Evolutionary conservation across 208 protist genomes (phyloP).

Genomic region (Trypanosoma caninum): DNA sequence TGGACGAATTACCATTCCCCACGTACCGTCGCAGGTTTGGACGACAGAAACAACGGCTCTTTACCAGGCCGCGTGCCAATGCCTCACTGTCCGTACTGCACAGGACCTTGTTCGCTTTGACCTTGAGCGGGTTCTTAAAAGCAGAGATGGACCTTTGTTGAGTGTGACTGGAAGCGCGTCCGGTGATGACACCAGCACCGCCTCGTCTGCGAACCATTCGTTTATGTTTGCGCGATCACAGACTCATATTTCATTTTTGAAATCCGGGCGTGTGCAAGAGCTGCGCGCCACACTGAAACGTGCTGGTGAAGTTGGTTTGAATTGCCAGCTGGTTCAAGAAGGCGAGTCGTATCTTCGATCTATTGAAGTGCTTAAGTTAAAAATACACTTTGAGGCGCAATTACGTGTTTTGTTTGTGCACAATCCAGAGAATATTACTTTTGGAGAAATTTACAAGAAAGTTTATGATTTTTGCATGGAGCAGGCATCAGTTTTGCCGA

Average conservation of each 20-base stretch:
- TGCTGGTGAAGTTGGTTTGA: conserved; percentile 46
- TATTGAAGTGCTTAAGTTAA: conserved; percentile 43
- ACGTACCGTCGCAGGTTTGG: conserved; percentile 49
- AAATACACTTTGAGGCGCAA: conserved; percentile 76
- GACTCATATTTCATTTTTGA: neutral
- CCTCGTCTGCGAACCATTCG: neutral
- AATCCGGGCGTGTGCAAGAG: conserved; percentile 11
- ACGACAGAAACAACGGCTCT: conserved; percentile 23
- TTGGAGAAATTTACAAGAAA: conserved; percentile 53
- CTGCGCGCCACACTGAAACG: conserved; percentile 28
- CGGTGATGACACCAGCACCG: conserved; percentile 10
- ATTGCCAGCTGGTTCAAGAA: conserved; percentile 37
- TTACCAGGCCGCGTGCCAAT: conserved; percentile 47
- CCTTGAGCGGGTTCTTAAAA: conserved; percentile 31
- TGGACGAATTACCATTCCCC: conserved; percentile 26
- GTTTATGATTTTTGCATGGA: conserved; percentile 49
- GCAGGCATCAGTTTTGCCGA: conserved; percentile 19
- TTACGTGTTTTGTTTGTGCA: conserved; percentile 50
- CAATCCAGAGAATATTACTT: conserved; percentile 36
- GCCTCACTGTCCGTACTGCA: conserved; percentile 26
- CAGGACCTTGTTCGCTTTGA: conserved; percentile 37
- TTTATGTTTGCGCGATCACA: conserved; percentile 1
- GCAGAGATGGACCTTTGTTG: conserved; percentile 4
- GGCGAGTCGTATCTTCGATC: conserved; percentile 35
- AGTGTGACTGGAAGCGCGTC: neutral